A percentile compares a stretch with the other conserved stretches of the same genome.
Conservation (phyloP, 2,329 filamentous ascomycete species). For the Piedraia hortae region DNA sequence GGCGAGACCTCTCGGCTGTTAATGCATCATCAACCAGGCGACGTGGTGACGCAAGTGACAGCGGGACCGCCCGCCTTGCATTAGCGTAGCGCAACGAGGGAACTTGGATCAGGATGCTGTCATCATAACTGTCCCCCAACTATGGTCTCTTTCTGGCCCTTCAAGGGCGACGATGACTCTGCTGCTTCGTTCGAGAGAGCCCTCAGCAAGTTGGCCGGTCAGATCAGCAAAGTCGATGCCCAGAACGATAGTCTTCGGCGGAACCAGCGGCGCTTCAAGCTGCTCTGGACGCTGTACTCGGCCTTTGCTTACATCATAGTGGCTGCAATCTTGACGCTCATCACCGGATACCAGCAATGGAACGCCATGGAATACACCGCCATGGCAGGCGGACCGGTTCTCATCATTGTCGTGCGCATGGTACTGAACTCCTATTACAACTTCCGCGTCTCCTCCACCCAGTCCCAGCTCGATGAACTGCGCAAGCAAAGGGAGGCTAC, state of each 20-base stretch:
- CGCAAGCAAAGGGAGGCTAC: constrained; percentile 59
- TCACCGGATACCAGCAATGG: constrained; percentile 62
- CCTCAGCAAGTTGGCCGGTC: constrained; percentile 51
- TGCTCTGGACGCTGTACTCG: constrained; percentile 73
- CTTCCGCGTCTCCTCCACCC: constrained; percentile 46
- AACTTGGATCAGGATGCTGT: too few species aligned
- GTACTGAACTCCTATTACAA: constrained; percentile 44
- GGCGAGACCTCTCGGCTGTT: too few species aligned
- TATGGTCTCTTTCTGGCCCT: constrained; percentile 80
- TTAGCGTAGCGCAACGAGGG: too few species aligned
- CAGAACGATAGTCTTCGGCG: constrained; percentile 47
- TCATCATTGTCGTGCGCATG: constrained; percentile 49
- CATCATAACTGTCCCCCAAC: too few species aligned
- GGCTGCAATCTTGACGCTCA: constrained; percentile 51
- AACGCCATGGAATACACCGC: constrained; percentile 50
- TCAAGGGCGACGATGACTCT: constrained; percentile 61
- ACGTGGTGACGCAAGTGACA: too few species aligned
- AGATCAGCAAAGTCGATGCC: constrained; percentile 49
- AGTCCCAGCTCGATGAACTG: constrained; percentile 41
- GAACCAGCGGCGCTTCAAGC: constrained; percentile 48
- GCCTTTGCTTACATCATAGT: constrained; percentile 76
- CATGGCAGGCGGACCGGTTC: constrained; percentile 41
- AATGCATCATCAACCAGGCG: too few species aligned
- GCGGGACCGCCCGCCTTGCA: too few species aligned
- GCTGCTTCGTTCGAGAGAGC: constrained; percentile 83